Evolutionary conservation across 2,329 filamentous ascomycete genomes (phyloP), one percentile per base, ranked within the genome.

Genomic region (Trichoderma sp.): DNA sequence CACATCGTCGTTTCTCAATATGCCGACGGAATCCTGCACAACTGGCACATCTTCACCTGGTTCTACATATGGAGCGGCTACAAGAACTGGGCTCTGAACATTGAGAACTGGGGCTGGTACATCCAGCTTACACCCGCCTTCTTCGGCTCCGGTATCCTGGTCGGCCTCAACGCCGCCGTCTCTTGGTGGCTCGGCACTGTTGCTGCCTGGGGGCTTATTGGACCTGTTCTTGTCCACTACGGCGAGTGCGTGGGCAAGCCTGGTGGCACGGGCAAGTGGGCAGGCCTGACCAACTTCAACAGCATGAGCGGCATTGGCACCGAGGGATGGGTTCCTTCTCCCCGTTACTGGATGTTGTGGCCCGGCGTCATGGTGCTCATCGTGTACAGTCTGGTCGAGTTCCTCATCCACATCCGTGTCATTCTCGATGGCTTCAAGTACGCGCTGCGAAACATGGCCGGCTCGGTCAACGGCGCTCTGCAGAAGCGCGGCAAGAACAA

Each of bases 31-130:
- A 84, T 88, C 64, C 76, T 88, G 6, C 87, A 84, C 79, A 83
- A 85, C 72, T 85, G 83, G 83, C 82, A 83, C 67, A 73, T 81
- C 67, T 82, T 83, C 67, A 81, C 79, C 24, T 81, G 79, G 78
- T 80, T 86, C 72, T 85, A 80, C 71, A 81, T 83, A 69, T 86
- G 84, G 83, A 77, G 79, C 62, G 77, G 80, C 60, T 81, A 84
- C 74, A 80, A 76, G 50, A 84, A 81, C 67, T 73, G 73, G 17
- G 83, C 83, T 0, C 76, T 86, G 34, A 77, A 79, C 52, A 79
- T 83, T 19, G 84, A 88, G 74, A 85, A 82, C 74, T 88, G 85
- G 86, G 83, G 83, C 14, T 88, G 85, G 85, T 78, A 83, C 68
- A 77, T 86, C 52, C 84, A 87, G 68, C 82, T 80, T 69, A 87